Base-by-base conservation (phyloP, 2,329 filamentous ascomycete species). In the Talaromyces sp. region DNA sequence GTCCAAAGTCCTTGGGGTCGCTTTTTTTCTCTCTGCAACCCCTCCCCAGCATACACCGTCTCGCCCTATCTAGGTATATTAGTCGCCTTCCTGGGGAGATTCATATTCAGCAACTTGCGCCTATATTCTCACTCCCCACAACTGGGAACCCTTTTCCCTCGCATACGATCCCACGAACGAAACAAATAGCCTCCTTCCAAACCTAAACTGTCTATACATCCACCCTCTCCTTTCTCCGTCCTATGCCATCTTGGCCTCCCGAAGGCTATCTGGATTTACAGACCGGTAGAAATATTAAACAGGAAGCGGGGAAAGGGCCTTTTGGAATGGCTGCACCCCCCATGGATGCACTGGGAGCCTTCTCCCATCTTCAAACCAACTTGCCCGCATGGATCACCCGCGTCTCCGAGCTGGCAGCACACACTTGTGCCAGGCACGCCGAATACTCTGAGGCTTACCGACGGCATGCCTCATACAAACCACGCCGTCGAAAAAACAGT, bases 301-400 rank as follows among this genome's bases (percentile, higher is more conserved):
- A 10, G 17, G 16, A 39, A 17, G 13, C 10, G 16, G 17, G n/a
- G 13, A n/a, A 3, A 11, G 14, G 10, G 13, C 6, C 40, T 22
- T 27, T 51, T 45, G 45, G 24, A 17, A 46, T 47, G 53, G 50
- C 45, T 22, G 24, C 32, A 33, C 30, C 47, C 37, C 51, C 65
- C 16, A 73, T 76, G 67, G 75, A 78, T 64, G 70, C 76, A 35
- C 60, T 77, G 41, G 69, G 72, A 49, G 76, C 76, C 52, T 79
- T 80, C 58, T 63, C 72, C 57, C 68, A 73, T 56, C 68, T 80
- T 8, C 62, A 70, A 40, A 73, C 78, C 46, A 77, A 73, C 51
- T 51, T 78, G 14, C 77, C 77, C 13, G 47, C 64, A n/a, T 80
- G 77, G 77, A 71, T 77, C 40, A 62, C 60, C 36, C 70, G 68